Percentiles rank a stretch among this genome's conserved stretches.
Conservation (phyloP, 208 protist species). For the Pavlovales sp. region DNA sequence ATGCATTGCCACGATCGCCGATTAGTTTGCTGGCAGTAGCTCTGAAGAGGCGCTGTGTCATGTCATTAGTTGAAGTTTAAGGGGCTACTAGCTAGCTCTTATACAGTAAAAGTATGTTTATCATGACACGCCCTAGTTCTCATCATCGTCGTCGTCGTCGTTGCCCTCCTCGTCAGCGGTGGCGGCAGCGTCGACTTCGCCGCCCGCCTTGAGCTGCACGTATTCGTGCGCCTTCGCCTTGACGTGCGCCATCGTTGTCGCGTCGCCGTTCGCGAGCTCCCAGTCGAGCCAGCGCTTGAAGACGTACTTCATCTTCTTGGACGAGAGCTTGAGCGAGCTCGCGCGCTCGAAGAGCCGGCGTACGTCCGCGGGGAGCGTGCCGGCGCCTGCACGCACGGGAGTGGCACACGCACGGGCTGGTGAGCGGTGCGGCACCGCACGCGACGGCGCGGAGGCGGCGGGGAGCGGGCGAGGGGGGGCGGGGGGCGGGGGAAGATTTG, state of each 20-base stretch:
- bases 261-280: conserved; percentile 70
- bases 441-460: not conserved
- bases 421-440: not conserved
- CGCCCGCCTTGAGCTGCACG: not conserved
- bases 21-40: too few species aligned
- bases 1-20: too few species aligned
- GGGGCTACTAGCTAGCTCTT: too few species aligned
- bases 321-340: conserved; percentile 64
- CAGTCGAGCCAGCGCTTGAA: conserved; percentile 90
- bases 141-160: not conserved
- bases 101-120: too few species aligned
- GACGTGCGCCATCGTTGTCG: not conserved
- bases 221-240: conserved; percentile 9
- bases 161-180: not conserved
- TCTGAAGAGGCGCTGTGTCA: too few species aligned
- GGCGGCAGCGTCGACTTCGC: too few species aligned
- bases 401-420: not conserved
- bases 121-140: too few species aligned
- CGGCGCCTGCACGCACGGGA: not conserved
- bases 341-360: conserved; percentile 69
- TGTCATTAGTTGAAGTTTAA: too few species aligned
- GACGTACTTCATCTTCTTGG: conserved; percentile 81
- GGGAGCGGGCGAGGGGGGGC: not conserved
- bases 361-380: not conserved
- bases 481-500: not conserved